A percentile compares a stretch with the other conserved stretches of the same genome.
phyloP scores from a whole-genome alignment of 208 protist species.

The Acanthamoeba triangularis region DNA sequence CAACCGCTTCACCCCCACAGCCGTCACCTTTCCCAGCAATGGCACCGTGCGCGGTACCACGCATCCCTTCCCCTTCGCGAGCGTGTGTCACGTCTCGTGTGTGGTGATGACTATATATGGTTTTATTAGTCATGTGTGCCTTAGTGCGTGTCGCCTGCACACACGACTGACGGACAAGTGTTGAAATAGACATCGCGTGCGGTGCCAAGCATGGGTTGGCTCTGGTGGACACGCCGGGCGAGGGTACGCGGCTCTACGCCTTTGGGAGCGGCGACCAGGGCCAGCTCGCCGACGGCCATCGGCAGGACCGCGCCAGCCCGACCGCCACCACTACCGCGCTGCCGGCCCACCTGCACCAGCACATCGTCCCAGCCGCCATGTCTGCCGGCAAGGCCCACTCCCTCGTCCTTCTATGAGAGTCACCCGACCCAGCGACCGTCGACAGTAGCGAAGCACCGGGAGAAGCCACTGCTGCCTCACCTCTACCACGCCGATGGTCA shows the following conservation, averaged over 20 bases:
- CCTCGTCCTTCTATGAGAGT: not conserved
- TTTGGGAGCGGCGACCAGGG: not conserved
- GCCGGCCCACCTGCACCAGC: not conserved
- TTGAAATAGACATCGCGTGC: not conserved
- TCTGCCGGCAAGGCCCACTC: not conserved
- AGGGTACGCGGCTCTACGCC: not conserved
- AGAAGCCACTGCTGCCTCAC: too few relatives aligned
- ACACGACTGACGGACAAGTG: not conserved
- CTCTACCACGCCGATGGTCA: too few relatives aligned
- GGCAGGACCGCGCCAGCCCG: not conserved
- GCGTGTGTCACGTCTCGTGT: not conserved
- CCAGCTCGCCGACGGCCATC: not conserved
- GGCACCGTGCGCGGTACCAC: conserved; percentile 14
- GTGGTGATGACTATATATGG: not conserved
- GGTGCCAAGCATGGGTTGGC: conserved; percentile 5
- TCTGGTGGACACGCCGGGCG: not conserved
- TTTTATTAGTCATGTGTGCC: too few relatives aligned
- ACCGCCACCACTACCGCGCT: not conserved
- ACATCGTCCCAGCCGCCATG: not conserved
- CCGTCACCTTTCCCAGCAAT: not conserved
- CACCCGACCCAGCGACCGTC: too few relatives aligned
- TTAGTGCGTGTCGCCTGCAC: not conserved
- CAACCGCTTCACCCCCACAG: not conserved
- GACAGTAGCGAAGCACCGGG: too few relatives aligned
- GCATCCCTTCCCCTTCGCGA: not conserved